These are phyloP conservation scores for Friedmanniomyces endolithicus DNA, from an alignment of 495 filamentous ascomycete genomes.

Conservation along the genomic window DNA sequence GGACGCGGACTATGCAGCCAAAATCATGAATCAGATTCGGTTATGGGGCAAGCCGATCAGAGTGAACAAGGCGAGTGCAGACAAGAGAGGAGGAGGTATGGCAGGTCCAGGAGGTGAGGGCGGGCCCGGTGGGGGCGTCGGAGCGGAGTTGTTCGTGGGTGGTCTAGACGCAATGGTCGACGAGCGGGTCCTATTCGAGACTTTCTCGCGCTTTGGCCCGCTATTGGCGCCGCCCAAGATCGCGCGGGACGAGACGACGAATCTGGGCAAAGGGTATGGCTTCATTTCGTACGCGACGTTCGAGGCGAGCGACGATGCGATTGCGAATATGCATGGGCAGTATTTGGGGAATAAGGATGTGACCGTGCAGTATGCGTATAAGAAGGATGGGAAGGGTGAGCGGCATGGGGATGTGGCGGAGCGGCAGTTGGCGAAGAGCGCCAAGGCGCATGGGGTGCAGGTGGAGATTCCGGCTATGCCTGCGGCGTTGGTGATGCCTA, in stretches of 20 bases:
- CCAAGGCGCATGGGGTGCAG: constrained; percentile 83
- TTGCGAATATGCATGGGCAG: constrained; percentile 88
- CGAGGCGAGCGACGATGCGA: constrained; percentile 85
- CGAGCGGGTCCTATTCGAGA: constrained; percentile 94
- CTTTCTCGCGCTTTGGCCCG: constrained; percentile 85
- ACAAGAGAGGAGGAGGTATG: constrained; percentile 79
- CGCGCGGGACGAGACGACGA: constrained; percentile 77
- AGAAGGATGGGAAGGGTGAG: constrained; percentile 97
- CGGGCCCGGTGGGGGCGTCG: constrained; percentile 54
- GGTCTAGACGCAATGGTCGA: constrained; percentile 92
- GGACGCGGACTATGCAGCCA: constrained; percentile 92
- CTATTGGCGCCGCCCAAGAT: constrained; percentile 80
- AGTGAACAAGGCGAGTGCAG: constrained; percentile 91
- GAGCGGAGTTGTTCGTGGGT: constrained; percentile 92
- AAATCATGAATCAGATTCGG: constrained; percentile 91
- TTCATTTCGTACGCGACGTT: constrained; percentile 93
- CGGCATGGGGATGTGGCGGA: constrained; percentile 92
- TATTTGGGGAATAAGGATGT: constrained; percentile 95
- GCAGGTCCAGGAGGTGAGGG: constrained; percentile 62
- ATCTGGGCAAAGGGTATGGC: constrained; percentile 88
- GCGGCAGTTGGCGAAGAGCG: constrained; percentile 80
- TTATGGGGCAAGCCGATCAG: constrained; percentile 90
- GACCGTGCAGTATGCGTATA: constrained; percentile 95
- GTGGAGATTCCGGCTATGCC: constrained; percentile 47
- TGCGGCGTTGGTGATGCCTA: constrained; percentile 31